A percentile compares a stretch with the other conserved stretches of the same genome.
phyloP scores from a whole-genome alignment of 257 asterid genomes.

The Solanum okadae region DNA sequence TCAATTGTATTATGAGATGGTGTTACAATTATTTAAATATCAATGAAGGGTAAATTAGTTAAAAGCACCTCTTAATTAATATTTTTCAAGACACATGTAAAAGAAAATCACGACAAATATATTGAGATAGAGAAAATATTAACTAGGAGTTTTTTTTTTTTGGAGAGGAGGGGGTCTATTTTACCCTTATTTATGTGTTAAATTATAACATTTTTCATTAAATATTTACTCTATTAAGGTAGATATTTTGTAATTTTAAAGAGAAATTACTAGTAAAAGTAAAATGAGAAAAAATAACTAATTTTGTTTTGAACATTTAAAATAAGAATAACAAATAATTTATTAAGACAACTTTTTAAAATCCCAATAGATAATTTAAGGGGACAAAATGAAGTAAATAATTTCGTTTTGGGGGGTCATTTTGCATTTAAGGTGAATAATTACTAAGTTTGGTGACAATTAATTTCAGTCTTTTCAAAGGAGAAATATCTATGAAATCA shows the following conservation, averaged over 20 bases:
- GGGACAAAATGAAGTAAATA: neutral
- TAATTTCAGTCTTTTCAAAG: neutral
- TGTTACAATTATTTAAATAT: neutral
- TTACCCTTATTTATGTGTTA: too few species aligned
- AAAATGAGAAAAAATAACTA: neutral
- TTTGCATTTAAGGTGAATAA: neutral
- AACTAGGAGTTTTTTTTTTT: too few species aligned
- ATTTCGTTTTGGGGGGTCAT: neutral
- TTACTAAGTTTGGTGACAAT: neutral
- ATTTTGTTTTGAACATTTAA: neutral
- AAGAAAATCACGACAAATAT: too few species aligned
- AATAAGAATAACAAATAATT: neutral
- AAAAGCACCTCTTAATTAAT: neutral
- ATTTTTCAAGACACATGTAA: too few species aligned
- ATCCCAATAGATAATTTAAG: neutral
- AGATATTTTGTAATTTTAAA: neutral
- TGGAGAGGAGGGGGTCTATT: too few species aligned
- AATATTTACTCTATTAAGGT: neutral
- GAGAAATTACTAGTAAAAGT: neutral
- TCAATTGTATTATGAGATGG: neutral
- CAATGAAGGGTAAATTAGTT: neutral
- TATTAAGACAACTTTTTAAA: neutral
- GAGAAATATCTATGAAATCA: neutral
- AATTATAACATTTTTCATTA: neutral
- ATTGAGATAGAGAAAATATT: neutral